Conservation (phyloP, 352 stramenopile species). For the Phytophthora idaei region DNA sequence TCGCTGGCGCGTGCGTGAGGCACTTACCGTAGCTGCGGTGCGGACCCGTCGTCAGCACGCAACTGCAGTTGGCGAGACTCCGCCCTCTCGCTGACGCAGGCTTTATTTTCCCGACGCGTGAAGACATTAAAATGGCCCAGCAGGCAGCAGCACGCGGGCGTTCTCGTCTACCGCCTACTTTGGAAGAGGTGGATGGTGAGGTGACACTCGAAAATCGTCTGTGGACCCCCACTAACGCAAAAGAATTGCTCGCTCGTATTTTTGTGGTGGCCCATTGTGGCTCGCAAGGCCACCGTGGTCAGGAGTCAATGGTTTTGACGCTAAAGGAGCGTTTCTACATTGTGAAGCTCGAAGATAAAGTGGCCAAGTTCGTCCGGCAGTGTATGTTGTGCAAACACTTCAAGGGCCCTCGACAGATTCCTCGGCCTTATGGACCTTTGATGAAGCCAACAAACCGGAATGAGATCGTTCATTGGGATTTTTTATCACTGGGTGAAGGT, state of each 20-base stretch:
- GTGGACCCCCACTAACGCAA: slow-evolving; percentile 1
- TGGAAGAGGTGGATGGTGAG: background rate
- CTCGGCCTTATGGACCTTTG: background rate
- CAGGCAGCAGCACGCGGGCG: too few species aligned
- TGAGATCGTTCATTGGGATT: background rate
- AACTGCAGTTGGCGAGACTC: too few species aligned
- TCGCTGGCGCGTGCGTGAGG: background rate
- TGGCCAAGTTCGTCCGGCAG: background rate
- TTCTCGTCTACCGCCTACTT: too few species aligned
- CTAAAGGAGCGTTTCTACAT: slow-evolving; percentile 13
- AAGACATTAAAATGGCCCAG: too few species aligned
- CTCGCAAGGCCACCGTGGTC: slow-evolving; percentile 12
- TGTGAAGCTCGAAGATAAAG: background rate
- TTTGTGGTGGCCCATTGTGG: slow-evolving; percentile 17
- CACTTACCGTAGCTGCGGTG: background rate
- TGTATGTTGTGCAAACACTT: background rate
- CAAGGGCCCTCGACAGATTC: background rate
- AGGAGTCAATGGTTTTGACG: background rate
- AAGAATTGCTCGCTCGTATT: slow-evolving; percentile 1
- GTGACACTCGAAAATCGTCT: background rate
- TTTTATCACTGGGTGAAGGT: background rate
- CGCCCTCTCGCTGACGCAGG: too few species aligned
- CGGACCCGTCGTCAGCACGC: background rate
- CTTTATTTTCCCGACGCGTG: too few species aligned
- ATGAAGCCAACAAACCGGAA: background rate